Evolutionary conservation across 2,329 filamentous ascomycete species (phyloP).

Genomic region (Didymella pinodella): DNA sequence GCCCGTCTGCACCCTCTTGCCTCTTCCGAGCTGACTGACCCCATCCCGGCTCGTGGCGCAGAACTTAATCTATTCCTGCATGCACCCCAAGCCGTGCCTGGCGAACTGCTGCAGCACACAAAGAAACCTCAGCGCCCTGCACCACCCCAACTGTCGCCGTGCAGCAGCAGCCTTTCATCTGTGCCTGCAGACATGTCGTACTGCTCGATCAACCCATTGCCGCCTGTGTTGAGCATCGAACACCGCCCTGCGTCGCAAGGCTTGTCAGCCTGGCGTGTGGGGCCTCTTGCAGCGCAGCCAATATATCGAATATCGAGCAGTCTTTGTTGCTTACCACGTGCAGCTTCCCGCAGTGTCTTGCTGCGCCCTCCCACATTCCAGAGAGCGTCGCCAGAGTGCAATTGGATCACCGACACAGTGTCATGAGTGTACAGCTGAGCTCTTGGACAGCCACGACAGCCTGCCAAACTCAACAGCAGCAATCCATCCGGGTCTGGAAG

Average conservation of each 20-base stretch:
- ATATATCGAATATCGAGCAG: constrained; percentile 38
- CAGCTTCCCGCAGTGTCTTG: constrained; percentile 9
- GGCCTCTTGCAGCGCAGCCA: constrained; percentile 30
- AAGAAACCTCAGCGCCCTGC: constrained; percentile 11
- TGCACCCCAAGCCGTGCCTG: constrained; percentile 15
- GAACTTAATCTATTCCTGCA: constrained; percentile 23
- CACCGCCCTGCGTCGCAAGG: constrained; percentile 14
- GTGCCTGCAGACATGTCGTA: constrained; percentile 24
- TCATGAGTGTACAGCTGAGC: constrained; percentile 4
- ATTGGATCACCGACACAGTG: not conserved
- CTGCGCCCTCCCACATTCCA: constrained; percentile 14
- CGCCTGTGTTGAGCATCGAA: constrained; percentile 6
- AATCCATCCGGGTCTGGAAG: constrained; percentile 10
- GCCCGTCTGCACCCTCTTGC: constrained; percentile 7
- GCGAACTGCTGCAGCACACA: constrained; percentile 17
- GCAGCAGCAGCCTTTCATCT: constrained; percentile 6
- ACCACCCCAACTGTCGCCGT: constrained; percentile 15
- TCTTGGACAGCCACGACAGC: constrained; percentile 11
- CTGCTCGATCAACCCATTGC: not conserved
- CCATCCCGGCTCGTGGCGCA: constrained; percentile 22
- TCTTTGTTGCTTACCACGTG: constrained; percentile 19
- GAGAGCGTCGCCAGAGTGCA: not conserved
- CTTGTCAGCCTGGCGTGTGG: constrained; percentile 9
- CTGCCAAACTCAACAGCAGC: constrained; percentile 7
- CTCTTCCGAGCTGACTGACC: constrained; percentile 22